Conservation (phyloP, 345 rosid genomes). For the Toxicodendron radicans region DNA sequence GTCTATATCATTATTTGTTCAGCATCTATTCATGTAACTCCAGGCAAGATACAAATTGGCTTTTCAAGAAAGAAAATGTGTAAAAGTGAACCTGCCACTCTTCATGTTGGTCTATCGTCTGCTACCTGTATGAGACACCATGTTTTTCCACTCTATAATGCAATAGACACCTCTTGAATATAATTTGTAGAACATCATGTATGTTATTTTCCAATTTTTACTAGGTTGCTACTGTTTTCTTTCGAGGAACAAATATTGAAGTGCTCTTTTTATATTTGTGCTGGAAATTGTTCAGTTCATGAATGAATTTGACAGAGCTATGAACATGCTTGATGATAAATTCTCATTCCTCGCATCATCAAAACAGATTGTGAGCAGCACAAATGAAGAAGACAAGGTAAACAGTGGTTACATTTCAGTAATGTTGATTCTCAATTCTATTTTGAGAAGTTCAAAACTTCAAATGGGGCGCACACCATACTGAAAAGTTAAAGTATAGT, state of each 20-base stretch:
- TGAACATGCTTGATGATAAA: slow-evolving; percentile 70
- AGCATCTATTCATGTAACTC: background rate
- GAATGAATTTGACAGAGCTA: slow-evolving; percentile 72
- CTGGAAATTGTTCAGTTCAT: slow-evolving; percentile 47
- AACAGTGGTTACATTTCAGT: background rate
- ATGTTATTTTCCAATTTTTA: background rate
- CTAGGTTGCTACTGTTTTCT: background rate
- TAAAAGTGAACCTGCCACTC: background rate
- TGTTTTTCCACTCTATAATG: background rate
- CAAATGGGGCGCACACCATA: background rate
- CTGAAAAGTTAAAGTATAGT: background rate
- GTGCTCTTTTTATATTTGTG: slow-evolving; percentile 7
- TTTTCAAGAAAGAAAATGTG: background rate
- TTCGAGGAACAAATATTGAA: background rate
- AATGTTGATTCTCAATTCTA: background rate
- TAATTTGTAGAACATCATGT: background rate
- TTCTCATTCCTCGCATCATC: slow-evolving; percentile 59
- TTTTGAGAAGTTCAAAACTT: background rate
- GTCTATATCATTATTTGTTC: background rate
- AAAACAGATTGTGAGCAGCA: slow-evolving; percentile 73
- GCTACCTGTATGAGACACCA: background rate
- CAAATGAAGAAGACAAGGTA: slow-evolving; percentile 73
- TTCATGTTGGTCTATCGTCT: background rate
- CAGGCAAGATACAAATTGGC: background rate
- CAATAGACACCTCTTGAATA: background rate